Percentiles rank a stretch among this genome's conserved stretches.
These are phyloP conservation scores for Pachysandra terminalis DNA, from an alignment of 164 flowering plant genomes.

Conservation along the genomic window DNA sequence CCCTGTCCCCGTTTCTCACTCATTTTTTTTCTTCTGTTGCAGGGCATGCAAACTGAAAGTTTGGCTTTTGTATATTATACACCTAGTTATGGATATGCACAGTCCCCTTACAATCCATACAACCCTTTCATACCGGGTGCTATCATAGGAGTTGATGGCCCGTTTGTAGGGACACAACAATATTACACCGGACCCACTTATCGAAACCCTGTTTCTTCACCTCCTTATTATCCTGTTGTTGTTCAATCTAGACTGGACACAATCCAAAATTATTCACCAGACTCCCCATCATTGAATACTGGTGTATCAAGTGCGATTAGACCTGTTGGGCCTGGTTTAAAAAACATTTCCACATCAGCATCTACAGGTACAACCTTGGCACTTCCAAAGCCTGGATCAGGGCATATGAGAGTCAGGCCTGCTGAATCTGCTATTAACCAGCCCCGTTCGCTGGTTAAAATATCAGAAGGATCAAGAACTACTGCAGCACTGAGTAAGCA, in stretches of 20 bases:
- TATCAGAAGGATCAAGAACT: slow-evolving; percentile 34
- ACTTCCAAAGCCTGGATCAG: slow-evolving; percentile 21
- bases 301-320: slow-evolving; percentile 28
- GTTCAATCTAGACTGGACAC: slow-evolving; percentile 48
- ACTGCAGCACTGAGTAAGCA: slow-evolving; percentile 36
- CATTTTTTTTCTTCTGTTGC: slow-evolving; percentile 14
- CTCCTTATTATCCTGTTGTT: slow-evolving; percentile 48
- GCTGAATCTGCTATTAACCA: slow-evolving; percentile 22
- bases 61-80: slow-evolving; percentile 78
- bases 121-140: slow-evolving; percentile 92
- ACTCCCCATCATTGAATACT: slow-evolving; percentile 26
- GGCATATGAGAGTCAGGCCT: slow-evolving; percentile 15
- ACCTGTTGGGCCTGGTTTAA: slow-evolving; percentile 34
- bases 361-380: slow-evolving; percentile 27
- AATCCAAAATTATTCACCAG: slow-evolving; percentile 32
- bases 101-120: slow-evolving; percentile 83
- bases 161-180: slow-evolving; percentile 56
- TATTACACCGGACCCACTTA: slow-evolving; percentile 52
- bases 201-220: slow-evolving; percentile 39
- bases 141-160: slow-evolving; percentile 57
- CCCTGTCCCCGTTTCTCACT: background rate
- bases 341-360: slow-evolving; percentile 34
- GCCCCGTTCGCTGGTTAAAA: slow-evolving; percentile 27
- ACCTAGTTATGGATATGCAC: slow-evolving; percentile 78
- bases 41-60: slow-evolving; percentile 75